A percentile compares a stretch with the other conserved stretches of the same genome.
These are phyloP conservation scores for Leishmania guyanensis DNA, from an alignment of 208 protist genomes.

Conservation along the genomic window DNA sequence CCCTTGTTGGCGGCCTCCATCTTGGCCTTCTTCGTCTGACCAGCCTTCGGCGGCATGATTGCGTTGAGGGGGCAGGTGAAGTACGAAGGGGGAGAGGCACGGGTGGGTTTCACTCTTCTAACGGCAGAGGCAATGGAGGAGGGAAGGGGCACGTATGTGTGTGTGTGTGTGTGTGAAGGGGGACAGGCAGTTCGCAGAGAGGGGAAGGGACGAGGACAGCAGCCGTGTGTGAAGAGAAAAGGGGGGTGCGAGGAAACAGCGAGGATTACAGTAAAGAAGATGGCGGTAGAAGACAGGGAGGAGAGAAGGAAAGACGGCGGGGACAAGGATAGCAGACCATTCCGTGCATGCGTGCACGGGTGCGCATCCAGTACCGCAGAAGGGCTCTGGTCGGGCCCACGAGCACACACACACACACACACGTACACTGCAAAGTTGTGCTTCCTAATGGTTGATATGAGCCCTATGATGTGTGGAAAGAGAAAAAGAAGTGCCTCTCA, in stretches of 20 bases:
- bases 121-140: not conserved
- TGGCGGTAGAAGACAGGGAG: not conserved
- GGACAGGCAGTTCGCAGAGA: not conserved
- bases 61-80: not conserved
- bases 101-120: not conserved
- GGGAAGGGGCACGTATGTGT: not conserved
- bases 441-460: not conserved
- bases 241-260: not conserved
- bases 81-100: not conserved
- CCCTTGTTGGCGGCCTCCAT: slow-evolving; percentile 53
- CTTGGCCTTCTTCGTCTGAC: slow-evolving; percentile 72
- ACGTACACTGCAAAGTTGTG: not conserved
- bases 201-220: not conserved
- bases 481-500: slow-evolving; percentile 8
- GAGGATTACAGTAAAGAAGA: not conserved
- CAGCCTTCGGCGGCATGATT: slow-evolving; percentile 72
- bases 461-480: slow-evolving; percentile 4
- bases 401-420: not conserved
- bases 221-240: not conserved
- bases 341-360: not conserved
- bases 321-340: not conserved
- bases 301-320: not conserved
- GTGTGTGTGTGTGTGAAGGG: not conserved
- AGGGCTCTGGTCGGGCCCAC: not conserved
- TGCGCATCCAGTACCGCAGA: not conserved